A percentile compares a stretch with the other conserved stretches of the same genome.
These are phyloP conservation scores for Tricholoma flavovirens DNA, from an alignment of 768 basidiomycete species.

Conservation along the genomic window DNA sequence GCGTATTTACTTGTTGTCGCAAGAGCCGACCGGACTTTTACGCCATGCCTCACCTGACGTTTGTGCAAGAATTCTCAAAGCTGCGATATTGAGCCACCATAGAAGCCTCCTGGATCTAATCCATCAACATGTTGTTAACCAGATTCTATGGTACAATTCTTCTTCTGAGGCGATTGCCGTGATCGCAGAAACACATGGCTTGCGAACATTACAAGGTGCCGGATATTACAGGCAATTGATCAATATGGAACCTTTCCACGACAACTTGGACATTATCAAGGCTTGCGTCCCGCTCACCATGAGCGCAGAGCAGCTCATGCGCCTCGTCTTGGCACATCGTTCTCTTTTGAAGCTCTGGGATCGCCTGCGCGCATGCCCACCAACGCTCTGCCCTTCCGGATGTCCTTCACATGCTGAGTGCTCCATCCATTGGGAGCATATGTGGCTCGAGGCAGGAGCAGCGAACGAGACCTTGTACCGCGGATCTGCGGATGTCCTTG, in stretches of 20 bases:
- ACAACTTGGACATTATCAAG: constrained; percentile 14
- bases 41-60: constrained; percentile 25
- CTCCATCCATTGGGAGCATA: constrained; percentile 40
- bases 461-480: constrained; percentile 38
- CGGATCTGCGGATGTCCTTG: constrained; percentile 54
- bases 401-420: constrained; percentile 50
- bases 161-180: constrained; percentile 44
- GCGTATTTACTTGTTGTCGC: constrained; percentile 31
- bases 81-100: constrained; percentile 48
- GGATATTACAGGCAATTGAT: constrained; percentile 48
- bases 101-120: constrained; percentile 41
- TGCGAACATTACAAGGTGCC: constrained; percentile 41
- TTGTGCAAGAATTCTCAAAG: constrained; percentile 42
- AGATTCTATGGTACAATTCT: constrained; percentile 49
- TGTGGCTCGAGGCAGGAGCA: constrained; percentile 47
- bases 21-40: constrained; percentile 26
- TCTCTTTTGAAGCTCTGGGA: constrained; percentile 54
- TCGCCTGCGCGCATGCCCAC: constrained; percentile 40
- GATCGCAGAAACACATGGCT: constrained; percentile 35
- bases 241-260: constrained; percentile 18
- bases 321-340: constrained; percentile 52
- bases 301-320: constrained; percentile 34
- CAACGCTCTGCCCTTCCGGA: constrained; percentile 33
- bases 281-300: constrained; percentile 25
- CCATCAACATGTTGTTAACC: constrained; percentile 42